These are phyloP conservation scores for Ambrosia hybrid DNA, from an alignment of 140 eudicot species.

Conservation along the genomic window DNA sequence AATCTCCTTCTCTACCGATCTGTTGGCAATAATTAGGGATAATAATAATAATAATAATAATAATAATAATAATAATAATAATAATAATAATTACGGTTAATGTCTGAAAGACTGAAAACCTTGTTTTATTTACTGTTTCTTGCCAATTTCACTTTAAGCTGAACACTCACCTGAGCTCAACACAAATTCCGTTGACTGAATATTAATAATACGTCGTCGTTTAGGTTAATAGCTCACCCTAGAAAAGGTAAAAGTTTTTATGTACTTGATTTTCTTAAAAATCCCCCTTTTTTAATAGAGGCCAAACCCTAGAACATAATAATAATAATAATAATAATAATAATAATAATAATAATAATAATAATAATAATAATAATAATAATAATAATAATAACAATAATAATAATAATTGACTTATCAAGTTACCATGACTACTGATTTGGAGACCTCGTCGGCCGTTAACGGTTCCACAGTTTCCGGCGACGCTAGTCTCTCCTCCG, in stretches of 20 bases:
- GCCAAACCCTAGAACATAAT: constrained; percentile 2
- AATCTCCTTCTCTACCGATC: constrained; percentile 27
- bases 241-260: constrained; percentile 28
- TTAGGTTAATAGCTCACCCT: constrained; percentile 31
- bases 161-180: constrained; percentile 9
- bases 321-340: background rate
- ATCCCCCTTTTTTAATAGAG: constrained; percentile 12
- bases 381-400: background rate
- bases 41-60: no score
- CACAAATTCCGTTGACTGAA: constrained; percentile 29
- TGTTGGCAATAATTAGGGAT: constrained; percentile 28
- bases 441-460: constrained; percentile 56
- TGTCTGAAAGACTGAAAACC: constrained; percentile 31
- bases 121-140: constrained; percentile 19
- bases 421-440: constrained; percentile 49
- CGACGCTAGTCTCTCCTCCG: constrained; percentile 65
- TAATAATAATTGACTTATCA: background rate
- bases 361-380: no score
- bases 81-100: background rate
- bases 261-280: constrained; percentile 38
- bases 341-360: background rate
- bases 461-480: constrained; percentile 66
- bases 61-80: no score
- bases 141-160: constrained; percentile 26
- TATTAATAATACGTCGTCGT: constrained; percentile 39